Base-by-base conservation (phyloP, 2,329 filamentous ascomycete genomes). In the Exophiala aquamarina region DNA sequence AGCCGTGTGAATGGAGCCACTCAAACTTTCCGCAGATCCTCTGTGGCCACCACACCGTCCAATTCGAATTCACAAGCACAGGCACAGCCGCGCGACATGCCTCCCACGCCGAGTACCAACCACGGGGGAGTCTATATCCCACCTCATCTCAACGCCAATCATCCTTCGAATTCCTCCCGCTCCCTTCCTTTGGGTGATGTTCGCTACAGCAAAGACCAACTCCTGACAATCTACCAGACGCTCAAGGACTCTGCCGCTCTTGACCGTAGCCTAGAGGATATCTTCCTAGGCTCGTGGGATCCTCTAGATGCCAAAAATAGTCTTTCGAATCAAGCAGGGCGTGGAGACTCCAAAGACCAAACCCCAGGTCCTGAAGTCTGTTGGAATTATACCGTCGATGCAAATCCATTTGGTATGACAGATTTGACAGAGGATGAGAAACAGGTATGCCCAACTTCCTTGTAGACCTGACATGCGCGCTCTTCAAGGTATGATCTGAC, bases 311-410 rank as follows among this genome's bases (percentile, higher is more conserved):
- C 64, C 61, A 76, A 57, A 59, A 80, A 67, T 69, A 83, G 66
- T 19, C 79, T 35, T 8, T 33, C 33, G 10, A 34, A 81, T 44
- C 95, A 89, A 89, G 87, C 87, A 41, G 89, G 91, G 66, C 78
- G 76, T 58, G 79, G 81, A 49, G 90, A 96, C 56, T 79, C 78
- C 49, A 86, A 89, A 64, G 82, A 86, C 54, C 74, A 78, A 54
- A 83, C 83, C 49, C 82, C 87, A 61, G 90, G 92, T 35, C 88
- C 91, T n/a, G 89, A 93, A 54, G 81, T 92, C 33, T 97, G 91
- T 67, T 98, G 92, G 93, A 88, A 95, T 63, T 70, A 79, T 49
- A 77, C 78, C 50, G 89, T 87, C 18, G 77, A 78, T 43, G 76
- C 82, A 35, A 78, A 81, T 55, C 89, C 91, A 5, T 74, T 96